Conservation (phyloP, 805 yeast genomes). For the Zygoascus bituminiphila region DNA sequence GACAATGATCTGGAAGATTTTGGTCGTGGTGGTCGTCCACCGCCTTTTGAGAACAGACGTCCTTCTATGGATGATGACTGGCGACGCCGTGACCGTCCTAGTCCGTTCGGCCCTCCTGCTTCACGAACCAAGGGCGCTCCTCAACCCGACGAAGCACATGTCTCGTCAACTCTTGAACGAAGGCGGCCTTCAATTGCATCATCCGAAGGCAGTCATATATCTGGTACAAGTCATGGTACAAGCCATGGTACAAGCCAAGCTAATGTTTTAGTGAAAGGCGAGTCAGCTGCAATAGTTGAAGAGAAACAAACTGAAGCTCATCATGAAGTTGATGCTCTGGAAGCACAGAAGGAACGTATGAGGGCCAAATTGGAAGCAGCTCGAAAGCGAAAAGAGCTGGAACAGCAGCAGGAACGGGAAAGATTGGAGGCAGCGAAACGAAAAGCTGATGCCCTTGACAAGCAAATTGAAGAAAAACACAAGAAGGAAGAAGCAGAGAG, state of each 20-base stretch:
- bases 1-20: neutral
- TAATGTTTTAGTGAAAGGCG: neutral
- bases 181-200: neutral
- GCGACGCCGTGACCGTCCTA: neutral
- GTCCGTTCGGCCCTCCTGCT: neutral
- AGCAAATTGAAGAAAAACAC: constrained; percentile 16
- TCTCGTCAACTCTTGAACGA: neutral
- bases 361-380: constrained; percentile 27
- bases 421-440: constrained; percentile 23
- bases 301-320: neutral
- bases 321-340: constrained; percentile 7
- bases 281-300: neutral
- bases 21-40: neutral
- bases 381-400: constrained; percentile 30
- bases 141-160: neutral
- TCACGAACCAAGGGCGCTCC: neutral
- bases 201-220: neutral
- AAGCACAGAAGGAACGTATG: constrained; percentile 30
- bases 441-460: constrained; percentile 26
- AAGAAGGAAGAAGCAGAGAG: constrained; percentile 14
- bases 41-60: neutral
- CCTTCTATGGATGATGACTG: neutral
- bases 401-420: constrained; percentile 23
- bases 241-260: neutral
- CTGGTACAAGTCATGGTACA: too few relatives aligned